Base-by-base conservation (phyloP, 305 asterid species). In the Fraxinus platypoda region DNA sequence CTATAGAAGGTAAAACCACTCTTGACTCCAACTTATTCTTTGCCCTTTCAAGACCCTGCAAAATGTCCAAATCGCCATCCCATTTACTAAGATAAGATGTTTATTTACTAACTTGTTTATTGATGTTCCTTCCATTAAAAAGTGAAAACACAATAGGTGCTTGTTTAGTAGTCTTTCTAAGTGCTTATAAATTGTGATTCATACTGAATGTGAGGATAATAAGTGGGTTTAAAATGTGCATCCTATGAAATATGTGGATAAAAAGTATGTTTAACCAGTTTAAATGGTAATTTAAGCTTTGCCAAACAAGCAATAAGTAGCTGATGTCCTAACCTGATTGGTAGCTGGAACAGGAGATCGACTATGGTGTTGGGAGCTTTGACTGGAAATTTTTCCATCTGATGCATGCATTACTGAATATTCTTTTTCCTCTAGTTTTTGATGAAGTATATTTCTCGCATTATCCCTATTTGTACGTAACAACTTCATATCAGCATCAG, bases 401-500 rank as follows among this genome's bases (percentile, higher is more conserved):
- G 31, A 72, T 8, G 78, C 75, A 84, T 82, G 77, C 77, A 37
- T 81, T 38, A 64, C 52, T 6, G 30, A 17, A 80, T 52, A 62
- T 26, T 82, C 90, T 74, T 85, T 88, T 31, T 35, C 82, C 37
- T 6, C 80, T 75, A 77, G 80, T 76, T 78, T 88, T 43, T 71
- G 85, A 80, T 68, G 78, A 12, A 96, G 89, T 13, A 85, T 49
- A 76, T 49, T 52, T 86, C 78, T 86, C 28, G 92, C 95, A 37
- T 77, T 84, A 71, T 72, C 84, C 87, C 91, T 83, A 80, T 88
- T 88, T 66, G 34, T 76, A 66, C 26, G 78, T 31, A 96, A 85
- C 31, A 66, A 87, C 70, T 73, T 88, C 88, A 88, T 85, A 70
- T 90, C 94, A 78, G 85, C 84, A 70, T 85, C 90, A 59, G 93